Evolutionary conservation across 768 basidiomycete genomes (phyloP).

Genomic region (Mycena belliarum): DNA sequence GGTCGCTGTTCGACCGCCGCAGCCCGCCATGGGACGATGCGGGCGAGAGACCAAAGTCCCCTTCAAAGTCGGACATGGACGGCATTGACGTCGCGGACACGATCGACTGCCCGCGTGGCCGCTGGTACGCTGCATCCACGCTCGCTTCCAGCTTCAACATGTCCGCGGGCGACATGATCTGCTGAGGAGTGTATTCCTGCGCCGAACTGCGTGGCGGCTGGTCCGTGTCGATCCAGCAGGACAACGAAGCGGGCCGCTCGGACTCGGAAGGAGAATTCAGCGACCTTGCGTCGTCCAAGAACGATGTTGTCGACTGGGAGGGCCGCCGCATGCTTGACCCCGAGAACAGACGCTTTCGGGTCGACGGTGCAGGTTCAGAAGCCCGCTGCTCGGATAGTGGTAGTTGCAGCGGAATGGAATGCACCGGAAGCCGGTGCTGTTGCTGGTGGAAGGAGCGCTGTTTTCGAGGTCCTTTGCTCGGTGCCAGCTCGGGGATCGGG

Average conservation of each 20-base stretch:
- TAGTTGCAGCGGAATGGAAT: conserved; percentile 45
- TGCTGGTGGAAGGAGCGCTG: conserved; percentile 67
- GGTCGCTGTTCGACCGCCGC: conserved; percentile 20
- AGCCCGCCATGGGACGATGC: conserved; percentile 27
- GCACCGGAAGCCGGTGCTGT: conserved; percentile 54
- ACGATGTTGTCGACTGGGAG: conserved; percentile 37
- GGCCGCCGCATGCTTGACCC: conserved; percentile 53
- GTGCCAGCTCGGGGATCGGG: conserved; percentile 27
- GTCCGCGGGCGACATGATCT: conserved; percentile 68
- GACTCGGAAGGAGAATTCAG: conserved; percentile 21
- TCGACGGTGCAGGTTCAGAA: conserved; percentile 25
- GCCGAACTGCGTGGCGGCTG: conserved; percentile 34
- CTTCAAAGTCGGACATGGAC: conserved; percentile 32
- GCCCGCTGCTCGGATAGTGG: conserved; percentile 35
- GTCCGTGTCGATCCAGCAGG: conserved; percentile 55
- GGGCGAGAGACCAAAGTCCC: conserved; percentile 31
- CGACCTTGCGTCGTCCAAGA: conserved; percentile 58
- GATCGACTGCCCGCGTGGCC: conserved; percentile 37
- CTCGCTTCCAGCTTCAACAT: conserved; percentile 62
- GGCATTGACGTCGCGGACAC: conserved; percentile 38
- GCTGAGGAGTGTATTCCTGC: conserved; percentile 58
- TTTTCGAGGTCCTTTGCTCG: conserved; percentile 45
- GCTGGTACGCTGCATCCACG: conserved; percentile 33
- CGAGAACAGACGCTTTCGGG: conserved; percentile 65
- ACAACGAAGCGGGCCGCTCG: conserved; percentile 24